phyloP scores from a whole-genome alignment of 2,329 filamentous ascomycete species.

The Xylaria polymorpha region DNA sequence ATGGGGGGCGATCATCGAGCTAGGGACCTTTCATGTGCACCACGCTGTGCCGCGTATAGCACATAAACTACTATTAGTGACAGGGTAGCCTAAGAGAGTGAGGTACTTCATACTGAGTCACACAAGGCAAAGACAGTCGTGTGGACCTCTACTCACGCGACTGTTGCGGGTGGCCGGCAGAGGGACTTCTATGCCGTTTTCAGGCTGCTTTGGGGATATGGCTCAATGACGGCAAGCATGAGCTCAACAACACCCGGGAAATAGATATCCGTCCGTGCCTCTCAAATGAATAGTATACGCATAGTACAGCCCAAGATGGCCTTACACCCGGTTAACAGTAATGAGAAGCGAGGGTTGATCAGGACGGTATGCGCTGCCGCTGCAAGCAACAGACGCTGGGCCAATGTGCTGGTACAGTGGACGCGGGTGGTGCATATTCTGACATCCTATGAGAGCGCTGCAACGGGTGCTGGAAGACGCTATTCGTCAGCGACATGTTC shows the following conservation, averaged over 20 bases:
- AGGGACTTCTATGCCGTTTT: constrained; percentile 4
- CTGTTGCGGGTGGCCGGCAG: constrained; percentile 10
- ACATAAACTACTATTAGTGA: constrained; percentile 12
- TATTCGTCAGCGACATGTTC: constrained; percentile 52
- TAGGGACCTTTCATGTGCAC: constrained; percentile 25
- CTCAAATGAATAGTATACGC: constrained; percentile 15
- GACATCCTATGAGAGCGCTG: constrained; percentile 56
- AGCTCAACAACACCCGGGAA: constrained; percentile 18
- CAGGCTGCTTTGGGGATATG: not conserved
- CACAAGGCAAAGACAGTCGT: constrained; percentile 23
- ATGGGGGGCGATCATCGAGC: constrained; percentile 40
- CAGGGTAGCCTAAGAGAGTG: constrained; percentile 2
- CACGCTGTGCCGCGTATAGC: constrained; percentile 25
- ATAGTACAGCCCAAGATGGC: not conserved
- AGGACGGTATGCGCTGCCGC: constrained; percentile 38
- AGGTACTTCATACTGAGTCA: constrained; percentile 25
- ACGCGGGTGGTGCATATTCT: constrained; percentile 55
- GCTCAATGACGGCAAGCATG: constrained; percentile 16
- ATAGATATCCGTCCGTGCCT: constrained; percentile 16
- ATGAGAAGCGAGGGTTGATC: constrained; percentile 25
- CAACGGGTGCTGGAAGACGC: constrained; percentile 47
- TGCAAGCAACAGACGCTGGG: constrained; percentile 54
- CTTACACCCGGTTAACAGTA: constrained; percentile 3
- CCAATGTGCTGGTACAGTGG: constrained; percentile 57
- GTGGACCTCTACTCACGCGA: constrained; percentile 11